These are phyloP conservation scores for Staphylotrichum longicolle DNA, from an alignment of 495 filamentous ascomycete genomes.

Conservation along the genomic window DNA sequence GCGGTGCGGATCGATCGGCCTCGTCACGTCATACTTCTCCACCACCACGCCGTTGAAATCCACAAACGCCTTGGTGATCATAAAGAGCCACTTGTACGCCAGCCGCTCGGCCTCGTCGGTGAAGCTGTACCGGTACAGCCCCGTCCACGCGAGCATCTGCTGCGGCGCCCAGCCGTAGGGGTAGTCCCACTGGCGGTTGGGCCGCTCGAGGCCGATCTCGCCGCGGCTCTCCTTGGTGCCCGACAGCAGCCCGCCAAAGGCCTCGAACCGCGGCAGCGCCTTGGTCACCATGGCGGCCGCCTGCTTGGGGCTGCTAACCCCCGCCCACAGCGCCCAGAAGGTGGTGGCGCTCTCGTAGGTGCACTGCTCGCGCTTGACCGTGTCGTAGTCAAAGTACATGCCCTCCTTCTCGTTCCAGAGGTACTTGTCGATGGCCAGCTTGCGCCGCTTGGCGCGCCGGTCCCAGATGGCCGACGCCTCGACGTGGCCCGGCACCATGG, in stretches of 20 bases:
- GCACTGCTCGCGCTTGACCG: constrained; percentile 68
- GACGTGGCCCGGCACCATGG: constrained; percentile 56
- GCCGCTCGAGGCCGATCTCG: constrained; percentile 70
- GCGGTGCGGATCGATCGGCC: constrained; percentile 80
- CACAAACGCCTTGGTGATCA: constrained; percentile 95
- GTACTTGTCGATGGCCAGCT: constrained; percentile 78
- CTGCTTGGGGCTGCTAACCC: constrained; percentile 73
- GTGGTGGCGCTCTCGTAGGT: constrained; percentile 85
- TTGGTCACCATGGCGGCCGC: constrained; percentile 71
- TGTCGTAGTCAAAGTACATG: constrained; percentile 97
- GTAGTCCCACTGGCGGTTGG: constrained; percentile 97
- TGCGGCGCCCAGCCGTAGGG: constrained; percentile 98
- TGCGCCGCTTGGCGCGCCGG: constrained; percentile 74
- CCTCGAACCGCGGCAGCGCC: constrained; percentile 82
- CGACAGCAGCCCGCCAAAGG: constrained; percentile 80
- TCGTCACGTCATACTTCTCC: constrained; percentile 97
- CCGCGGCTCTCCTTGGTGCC: constrained; percentile 86
- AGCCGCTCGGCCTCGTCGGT: constrained; percentile 82
- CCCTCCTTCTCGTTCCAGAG: constrained; percentile 86
- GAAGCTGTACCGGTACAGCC: constrained; percentile 85
- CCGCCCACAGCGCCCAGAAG: constrained; percentile 97
- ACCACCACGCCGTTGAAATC: constrained; percentile 97
- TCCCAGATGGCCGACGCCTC: constrained; percentile 88
- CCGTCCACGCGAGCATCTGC: constrained; percentile 97
- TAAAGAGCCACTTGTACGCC: constrained; percentile 93